phyloP scores from a whole-genome alignment of 768 basidiomycete species.

The Termitomyces bulborhizus region DNA sequence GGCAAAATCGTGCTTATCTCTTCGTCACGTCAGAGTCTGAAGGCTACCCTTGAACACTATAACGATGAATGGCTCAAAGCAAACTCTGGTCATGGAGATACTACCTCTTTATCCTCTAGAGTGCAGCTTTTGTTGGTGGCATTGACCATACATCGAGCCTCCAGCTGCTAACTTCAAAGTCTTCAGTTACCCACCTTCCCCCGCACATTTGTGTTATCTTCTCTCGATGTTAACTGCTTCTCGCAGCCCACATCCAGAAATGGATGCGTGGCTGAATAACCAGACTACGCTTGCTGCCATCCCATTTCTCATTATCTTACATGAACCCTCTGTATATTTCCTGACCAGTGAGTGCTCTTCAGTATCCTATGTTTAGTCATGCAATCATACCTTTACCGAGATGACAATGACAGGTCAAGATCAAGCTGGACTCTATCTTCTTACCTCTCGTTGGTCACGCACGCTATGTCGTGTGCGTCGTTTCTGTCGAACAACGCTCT shows the following conservation, averaged over 20 bases:
- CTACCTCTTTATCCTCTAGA: conserved; percentile 30
- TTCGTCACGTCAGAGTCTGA: conserved; percentile 42
- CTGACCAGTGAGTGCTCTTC: neutral
- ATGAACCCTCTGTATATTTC: conserved; percentile 58
- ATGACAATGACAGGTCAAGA: neutral
- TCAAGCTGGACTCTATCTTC: conserved; percentile 20
- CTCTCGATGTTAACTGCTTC: conserved; percentile 42
- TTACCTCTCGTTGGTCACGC: conserved; percentile 17
- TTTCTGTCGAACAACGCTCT: conserved; percentile 5
- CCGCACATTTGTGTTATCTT: conserved; percentile 47
- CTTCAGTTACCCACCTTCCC: conserved; percentile 57
- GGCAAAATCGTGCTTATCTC: conserved; percentile 40
- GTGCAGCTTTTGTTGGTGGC: conserved; percentile 51
- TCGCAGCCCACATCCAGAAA: conserved; percentile 15
- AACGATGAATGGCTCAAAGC: conserved; percentile 52
- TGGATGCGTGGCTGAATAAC: conserved; percentile 13
- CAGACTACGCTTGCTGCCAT: conserved; percentile 23
- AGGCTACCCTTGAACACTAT: conserved; percentile 34
- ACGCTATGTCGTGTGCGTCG: conserved; percentile 16
- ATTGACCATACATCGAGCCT: neutral
- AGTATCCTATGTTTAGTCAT: conserved; percentile 1
- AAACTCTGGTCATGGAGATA: conserved; percentile 31
- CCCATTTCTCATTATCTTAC: conserved; percentile 52
- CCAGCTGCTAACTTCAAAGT: conserved; percentile 8
- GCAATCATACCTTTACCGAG: neutral